Evolutionary conservation across 2,329 filamentous ascomycete genomes (phyloP).

Genomic region (Dendrostoma leiphaemia): DNA sequence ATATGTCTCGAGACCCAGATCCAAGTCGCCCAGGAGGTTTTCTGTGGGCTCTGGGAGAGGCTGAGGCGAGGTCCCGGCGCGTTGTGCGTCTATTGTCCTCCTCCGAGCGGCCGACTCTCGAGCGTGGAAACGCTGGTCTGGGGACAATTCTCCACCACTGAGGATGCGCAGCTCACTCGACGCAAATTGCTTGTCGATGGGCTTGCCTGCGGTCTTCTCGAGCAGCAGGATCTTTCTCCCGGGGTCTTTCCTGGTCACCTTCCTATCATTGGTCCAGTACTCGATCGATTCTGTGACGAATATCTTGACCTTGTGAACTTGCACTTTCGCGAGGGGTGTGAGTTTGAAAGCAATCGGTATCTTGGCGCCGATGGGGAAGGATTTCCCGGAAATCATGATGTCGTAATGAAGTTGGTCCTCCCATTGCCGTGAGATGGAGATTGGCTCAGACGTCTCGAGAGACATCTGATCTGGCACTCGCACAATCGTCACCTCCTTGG

Average conservation of each 20-base stretch:
- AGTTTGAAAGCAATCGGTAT: constrained; percentile 94
- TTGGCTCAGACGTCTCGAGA: constrained; percentile 86
- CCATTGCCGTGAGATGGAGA: constrained; percentile 91
- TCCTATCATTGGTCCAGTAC: constrained; percentile 84
- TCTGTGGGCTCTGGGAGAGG: constrained; percentile 53
- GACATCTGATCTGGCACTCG: constrained; percentile 85
- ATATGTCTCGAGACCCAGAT: constrained; percentile 66
- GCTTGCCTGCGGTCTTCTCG: constrained; percentile 81
- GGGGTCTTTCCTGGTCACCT: constrained; percentile 80
- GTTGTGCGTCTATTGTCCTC: constrained; percentile 53
- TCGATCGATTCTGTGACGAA: constrained; percentile 88
- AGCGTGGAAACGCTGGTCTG: constrained; percentile 46
- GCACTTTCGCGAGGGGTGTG: constrained; percentile 88
- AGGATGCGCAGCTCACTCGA: constrained; percentile 74
- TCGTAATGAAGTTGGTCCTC: constrained; percentile 95
- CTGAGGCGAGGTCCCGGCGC: constrained; percentile 35
- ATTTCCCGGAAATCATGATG: constrained; percentile 94
- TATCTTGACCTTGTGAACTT: constrained; percentile 89
- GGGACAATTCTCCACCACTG: constrained; percentile 73
- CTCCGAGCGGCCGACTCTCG: constrained; percentile 44
- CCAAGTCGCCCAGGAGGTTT: constrained; percentile 79
- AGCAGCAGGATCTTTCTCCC: constrained; percentile 82
- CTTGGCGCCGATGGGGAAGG: constrained; percentile 82
- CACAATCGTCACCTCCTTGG: constrained; percentile 79
- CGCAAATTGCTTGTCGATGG: constrained; percentile 69